Evolutionary conservation across 352 stramenopile genomes (phyloP).

Genomic region (Globisporangium cystogenes): DNA sequence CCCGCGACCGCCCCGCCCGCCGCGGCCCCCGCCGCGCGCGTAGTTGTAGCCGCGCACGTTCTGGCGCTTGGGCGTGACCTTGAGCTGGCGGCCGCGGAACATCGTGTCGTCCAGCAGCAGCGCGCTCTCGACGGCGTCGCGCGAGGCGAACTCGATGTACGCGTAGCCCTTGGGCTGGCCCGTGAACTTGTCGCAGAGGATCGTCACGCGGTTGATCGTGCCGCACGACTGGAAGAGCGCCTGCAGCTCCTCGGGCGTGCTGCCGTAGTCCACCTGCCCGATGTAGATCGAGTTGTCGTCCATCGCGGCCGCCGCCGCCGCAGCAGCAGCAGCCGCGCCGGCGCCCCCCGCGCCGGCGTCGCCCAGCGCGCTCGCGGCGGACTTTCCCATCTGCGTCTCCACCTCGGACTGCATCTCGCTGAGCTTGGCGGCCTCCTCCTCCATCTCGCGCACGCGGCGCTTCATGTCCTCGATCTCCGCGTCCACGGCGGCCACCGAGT

Average conservation of each 20-base stretch:
- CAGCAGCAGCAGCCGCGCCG: slow-evolving; percentile 10
- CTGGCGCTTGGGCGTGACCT: slow-evolving; percentile 83
- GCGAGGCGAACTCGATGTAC: slow-evolving; percentile 93
- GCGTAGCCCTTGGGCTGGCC: slow-evolving; percentile 93
- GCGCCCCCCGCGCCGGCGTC: slow-evolving; percentile 18
- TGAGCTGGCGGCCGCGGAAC: slow-evolving; percentile 89
- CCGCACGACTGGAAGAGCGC: slow-evolving; percentile 96
- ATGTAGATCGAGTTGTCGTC: slow-evolving; percentile 92
- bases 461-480: slow-evolving; percentile 86
- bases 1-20: slow-evolving; percentile 36
- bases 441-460: slow-evolving; percentile 74
- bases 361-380: slow-evolving; percentile 33
- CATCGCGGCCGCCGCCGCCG: slow-evolving; percentile 28
- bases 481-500: slow-evolving; percentile 37
- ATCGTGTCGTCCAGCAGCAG: slow-evolving; percentile 90
- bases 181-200: slow-evolving; percentile 97
- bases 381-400: slow-evolving; percentile 73
- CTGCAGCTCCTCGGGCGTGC: slow-evolving; percentile 94
- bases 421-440: slow-evolving; percentile 77
- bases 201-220: slow-evolving; percentile 97
- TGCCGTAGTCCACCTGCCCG: slow-evolving; percentile 96
- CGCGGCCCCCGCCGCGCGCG: slow-evolving; percentile 45
- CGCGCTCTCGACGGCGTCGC: slow-evolving; percentile 84
- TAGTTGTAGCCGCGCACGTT: slow-evolving; percentile 82
- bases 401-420: slow-evolving; percentile 84